Base-by-base conservation (phyloP, 1,139 yeast species). In the Pichia sp. region DNA sequence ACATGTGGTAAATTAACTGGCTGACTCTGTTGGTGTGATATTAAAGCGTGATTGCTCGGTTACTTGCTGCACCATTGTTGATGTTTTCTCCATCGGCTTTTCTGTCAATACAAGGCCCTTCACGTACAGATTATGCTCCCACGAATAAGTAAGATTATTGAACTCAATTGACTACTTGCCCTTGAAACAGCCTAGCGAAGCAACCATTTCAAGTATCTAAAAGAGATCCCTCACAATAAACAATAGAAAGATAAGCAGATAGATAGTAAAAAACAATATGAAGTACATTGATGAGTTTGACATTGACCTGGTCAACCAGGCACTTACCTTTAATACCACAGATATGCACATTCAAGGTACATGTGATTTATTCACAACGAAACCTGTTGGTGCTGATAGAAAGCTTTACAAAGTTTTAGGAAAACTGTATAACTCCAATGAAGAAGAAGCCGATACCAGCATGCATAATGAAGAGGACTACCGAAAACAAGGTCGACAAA, bases 341-440 rank as follows among this genome's bases (percentile, higher is more conserved):
- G 98, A 93, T 52, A 78, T 88, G 56, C 85, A 80, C 51, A 72
- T 91, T 22, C 75, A 77, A 38, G 97, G 97, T n/a, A 91, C 94
- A 17, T 81, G 96, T 55, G 99, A 91, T 54, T 67, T 91, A 32
- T 91, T 86, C 56, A 85, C 97, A 1, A 91, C 98, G 2, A 91
- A 91, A 55, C 88, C 96, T 1, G 86, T 88, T 26, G 86, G 91
- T 1, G 72, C 91, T 2, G 99, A 91, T 58, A 71, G 87, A 50
- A 88, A 88, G 58, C 69, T 91, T 24, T 86, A 83, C 64, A 85
- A 86, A 58, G 77, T 91, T 0, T 77, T 91, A 34, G 97, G 87
- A 56, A 78, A 81, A 49, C 93, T 52, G 18, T 54, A 52, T 34
- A 48, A 49, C 29, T n/a, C 33, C 5, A 29, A 32, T 12, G 45